Base-by-base conservation (phyloP, 2,329 filamentous ascomycete species). In the Ophiocordyceps australis region DNA sequence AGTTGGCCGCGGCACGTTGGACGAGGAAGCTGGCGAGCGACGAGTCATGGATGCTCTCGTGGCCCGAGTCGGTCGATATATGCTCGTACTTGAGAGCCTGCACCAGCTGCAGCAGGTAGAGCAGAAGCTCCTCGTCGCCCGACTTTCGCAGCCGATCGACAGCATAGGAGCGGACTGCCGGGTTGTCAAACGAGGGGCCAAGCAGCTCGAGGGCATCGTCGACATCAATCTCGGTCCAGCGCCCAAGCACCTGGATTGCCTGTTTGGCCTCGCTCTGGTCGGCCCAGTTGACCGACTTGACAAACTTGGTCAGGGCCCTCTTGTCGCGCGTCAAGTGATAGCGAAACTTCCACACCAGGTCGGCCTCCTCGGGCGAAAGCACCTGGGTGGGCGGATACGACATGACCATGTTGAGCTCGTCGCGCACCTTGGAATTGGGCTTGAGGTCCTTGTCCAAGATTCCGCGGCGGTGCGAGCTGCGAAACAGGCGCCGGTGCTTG, bases 201-300 rank as follows among this genome's bases (percentile, higher is more conserved):
- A 98, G 70, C 9, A 98, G 61, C 48, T 98, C 89, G 23, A 98
- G 63, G 12, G 86, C 89, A 54, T 95, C 89, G 40, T 98, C 91
- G 5, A 98, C 75, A 43, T 95, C 89, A 30, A 98, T 93, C 36
- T 92, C 82, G 0, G 80, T 91, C 89, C 89, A 98, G 38, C 85
- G 86, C 0, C 77, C 72, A 12, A 98, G 63, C 5, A 98, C 71
- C 32, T 91, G 81, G 14, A 89, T 79, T 5, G 86, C 85, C 53
- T 94, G 83, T 31, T 79, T 75, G 4, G 79, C 74, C 57, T 98
- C 86, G 32, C 72, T 71, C 24, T 69, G 65, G 46, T 93, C 86
- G 25, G 69, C 71, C 86, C 89, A 98, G 37, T 91, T 85, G 20
- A 94, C 86, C 1, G 86, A 94, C 49, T 95, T 98, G 46, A 95